These are phyloP conservation scores for Aspergillus thermomutatus DNA, from an alignment of 2,329 filamentous ascomycete species.

Conservation along the genomic window DNA sequence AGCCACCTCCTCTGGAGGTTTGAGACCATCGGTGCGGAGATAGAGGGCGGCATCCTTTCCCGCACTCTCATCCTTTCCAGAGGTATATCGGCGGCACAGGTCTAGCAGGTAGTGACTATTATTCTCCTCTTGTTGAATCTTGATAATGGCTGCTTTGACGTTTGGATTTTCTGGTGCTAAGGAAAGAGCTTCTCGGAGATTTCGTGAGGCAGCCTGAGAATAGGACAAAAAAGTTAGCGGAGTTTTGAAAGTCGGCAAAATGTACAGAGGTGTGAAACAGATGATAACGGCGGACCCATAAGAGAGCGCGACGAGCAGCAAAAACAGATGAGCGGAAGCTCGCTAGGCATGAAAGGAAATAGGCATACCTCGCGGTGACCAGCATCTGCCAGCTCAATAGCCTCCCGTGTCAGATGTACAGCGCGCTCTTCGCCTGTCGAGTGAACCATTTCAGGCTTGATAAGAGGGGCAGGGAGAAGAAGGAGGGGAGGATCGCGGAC, in stretches of 20 bases:
- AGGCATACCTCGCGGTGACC: constrained; percentile 44
- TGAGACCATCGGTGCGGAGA: constrained; percentile 42
- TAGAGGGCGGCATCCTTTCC: constrained; percentile 44
- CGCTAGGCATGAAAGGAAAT: background rate
- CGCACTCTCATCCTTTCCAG: constrained; percentile 40
- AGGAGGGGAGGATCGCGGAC: constrained; percentile 9
- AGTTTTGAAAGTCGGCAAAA: constrained; percentile 4
- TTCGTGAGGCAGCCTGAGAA: constrained; percentile 44
- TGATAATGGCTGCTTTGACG: constrained; percentile 45
- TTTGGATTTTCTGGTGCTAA: constrained; percentile 44
- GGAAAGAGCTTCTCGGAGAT: constrained; percentile 48
- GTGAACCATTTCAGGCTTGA: constrained; percentile 40
- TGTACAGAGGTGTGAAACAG: constrained; percentile 1
- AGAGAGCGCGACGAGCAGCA: background rate
- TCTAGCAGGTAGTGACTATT: constrained; percentile 43
- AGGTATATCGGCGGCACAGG: constrained; percentile 42
- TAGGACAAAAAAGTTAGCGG: constrained; percentile 9
- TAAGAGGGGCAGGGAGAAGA: constrained; percentile 7
- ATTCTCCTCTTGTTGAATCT: constrained; percentile 42
- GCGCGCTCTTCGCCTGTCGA: constrained; percentile 45
- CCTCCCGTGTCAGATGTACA: constrained; percentile 44
- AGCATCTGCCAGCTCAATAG: constrained; percentile 44
- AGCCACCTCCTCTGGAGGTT: constrained; percentile 41
- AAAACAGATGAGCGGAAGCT: background rate
- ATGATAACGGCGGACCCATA: constrained; percentile 1